Base-by-base conservation (phyloP, 805 yeast species). In the Candida suzukii region DNA sequence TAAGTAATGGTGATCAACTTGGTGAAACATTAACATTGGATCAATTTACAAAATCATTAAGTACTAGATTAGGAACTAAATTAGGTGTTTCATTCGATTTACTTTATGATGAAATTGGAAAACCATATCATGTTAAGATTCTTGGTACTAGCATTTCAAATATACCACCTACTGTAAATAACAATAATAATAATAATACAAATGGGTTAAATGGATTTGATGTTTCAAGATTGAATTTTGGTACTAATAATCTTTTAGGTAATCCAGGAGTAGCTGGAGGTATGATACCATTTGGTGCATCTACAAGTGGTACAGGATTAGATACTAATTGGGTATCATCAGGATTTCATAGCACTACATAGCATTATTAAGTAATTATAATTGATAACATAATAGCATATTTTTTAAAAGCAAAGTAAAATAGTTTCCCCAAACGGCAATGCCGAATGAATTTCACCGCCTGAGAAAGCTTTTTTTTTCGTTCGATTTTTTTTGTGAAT, bases 71-170 rank as follows among this genome's bases (percentile, higher is more conserved):
- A 26, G 46, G 41, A n/a, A 36, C 52, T 3, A 54, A 52, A 17
- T 39, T 58, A 13, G 53, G 56, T 4, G 56, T 61, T 41, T 56
- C 57, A 20, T 74, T 73, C 49, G 74, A 71, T 19, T 54, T 71
- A 33, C 49, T 67, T 19, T 68, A 66, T 48, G 77, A 73, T 46
- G 73, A 71, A 41, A 55, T 64, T 34, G 72, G 73, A 1, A 63
- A 60, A n/a, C 71, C 73, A 3, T 61, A 66, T 9, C 70, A 64
- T 47, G 59, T 17, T 8, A 31, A 31, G 35, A 31, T 31, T 5
- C 5, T 31, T 14, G 18, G 18, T 9, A 18, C 22, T 6, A 29
- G 32, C n/a, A n/a, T 16, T 6, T 16, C 32, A n/a, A n/a, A n/a
- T n/a, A n/a, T n/a, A n/a, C n/a, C n/a, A n/a, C n/a, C n/a, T n/a